These are phyloP conservation scores for Adansonia grandidieri DNA, from an alignment of 441 rosid species.

Conservation along the genomic window DNA sequence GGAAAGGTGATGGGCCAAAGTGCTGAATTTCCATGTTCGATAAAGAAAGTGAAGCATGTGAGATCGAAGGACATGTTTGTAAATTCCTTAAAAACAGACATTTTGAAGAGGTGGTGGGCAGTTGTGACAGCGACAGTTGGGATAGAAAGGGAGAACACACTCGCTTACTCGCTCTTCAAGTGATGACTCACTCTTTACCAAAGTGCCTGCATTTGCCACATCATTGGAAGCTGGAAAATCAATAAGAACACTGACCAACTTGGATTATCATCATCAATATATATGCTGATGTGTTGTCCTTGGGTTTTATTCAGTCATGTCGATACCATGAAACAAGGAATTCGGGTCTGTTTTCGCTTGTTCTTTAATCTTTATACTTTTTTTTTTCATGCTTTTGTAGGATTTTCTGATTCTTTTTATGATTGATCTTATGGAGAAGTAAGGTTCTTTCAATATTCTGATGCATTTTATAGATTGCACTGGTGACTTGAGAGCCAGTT, in stretches of 20 bases:
- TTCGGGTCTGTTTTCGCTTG: slow-evolving; percentile 4
- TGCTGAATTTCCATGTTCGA: slow-evolving; percentile 2
- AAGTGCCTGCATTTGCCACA: slow-evolving; percentile 29
- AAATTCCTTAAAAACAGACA: slow-evolving; percentile 30
- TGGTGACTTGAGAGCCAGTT: neutral
- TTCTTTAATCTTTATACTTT: neutral
- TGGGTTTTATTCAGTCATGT: neutral
- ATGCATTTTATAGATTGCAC: neutral
- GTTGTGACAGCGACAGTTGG: slow-evolving; percentile 43
- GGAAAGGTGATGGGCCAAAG: slow-evolving; percentile 17
- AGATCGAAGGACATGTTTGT: neutral
- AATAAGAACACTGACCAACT: neutral
- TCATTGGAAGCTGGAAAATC: neutral
- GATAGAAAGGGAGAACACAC: slow-evolving; percentile 21
- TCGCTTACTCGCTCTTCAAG: neutral
- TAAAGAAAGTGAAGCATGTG: slow-evolving; percentile 16
- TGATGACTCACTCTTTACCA: slow-evolving; percentile 27
- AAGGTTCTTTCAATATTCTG: neutral
- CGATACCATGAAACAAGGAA: slow-evolving; percentile 6
- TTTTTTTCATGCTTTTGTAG: neutral
- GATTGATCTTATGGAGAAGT: slow-evolving; percentile 8
- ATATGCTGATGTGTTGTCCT: neutral
- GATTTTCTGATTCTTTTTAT: neutral
- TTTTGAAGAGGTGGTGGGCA: slow-evolving; percentile 32
- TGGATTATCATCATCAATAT: slow-evolving; percentile 12